Percentiles rank a stretch among this genome's conserved stretches.
phyloP scores from a whole-genome alignment of 2,329 filamentous ascomycete species.

The Arthrobotrys conoides region DNA sequence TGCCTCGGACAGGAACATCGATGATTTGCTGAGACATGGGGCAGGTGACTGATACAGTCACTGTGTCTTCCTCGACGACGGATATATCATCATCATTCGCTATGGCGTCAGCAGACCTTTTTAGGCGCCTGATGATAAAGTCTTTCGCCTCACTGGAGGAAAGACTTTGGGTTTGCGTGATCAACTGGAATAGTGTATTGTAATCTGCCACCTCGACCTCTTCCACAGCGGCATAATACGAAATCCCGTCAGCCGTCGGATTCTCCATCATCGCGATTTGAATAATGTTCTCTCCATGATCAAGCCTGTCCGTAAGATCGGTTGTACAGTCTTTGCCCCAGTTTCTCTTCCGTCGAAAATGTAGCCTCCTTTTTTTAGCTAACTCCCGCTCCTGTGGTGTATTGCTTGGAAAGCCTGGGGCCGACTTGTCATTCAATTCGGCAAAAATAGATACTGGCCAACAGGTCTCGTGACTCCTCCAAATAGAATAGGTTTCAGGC shows the following conservation, averaged over 20 bases:
- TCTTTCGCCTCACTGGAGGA: constrained; percentile 6
- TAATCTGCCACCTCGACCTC: constrained; percentile 64
- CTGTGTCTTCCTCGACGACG: constrained; percentile 66
- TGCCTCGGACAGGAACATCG: constrained; percentile 79
- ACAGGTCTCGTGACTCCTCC: constrained; percentile 67
- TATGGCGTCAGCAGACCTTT: constrained; percentile 64
- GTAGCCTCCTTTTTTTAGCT: constrained; percentile 73
- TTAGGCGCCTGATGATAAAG: constrained; percentile 68
- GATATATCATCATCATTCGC: constrained; percentile 75
- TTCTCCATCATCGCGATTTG: constrained; percentile 70
- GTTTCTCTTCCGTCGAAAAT: constrained; percentile 77
- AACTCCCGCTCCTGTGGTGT: constrained; percentile 73
- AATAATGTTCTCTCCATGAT: constrained; percentile 75
- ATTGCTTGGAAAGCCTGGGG: constrained; percentile 22
- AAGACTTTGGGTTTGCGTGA: constrained; percentile 32
- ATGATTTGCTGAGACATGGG: constrained; percentile 73
- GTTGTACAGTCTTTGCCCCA: constrained; percentile 82
- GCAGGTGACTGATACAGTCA: constrained; percentile 70
- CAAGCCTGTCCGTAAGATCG: constrained; percentile 77
- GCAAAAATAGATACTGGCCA: constrained; percentile 77
- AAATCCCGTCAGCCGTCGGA: constrained; percentile 16
- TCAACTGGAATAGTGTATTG: constrained; percentile 65
- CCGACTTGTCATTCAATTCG: constrained; percentile 77
- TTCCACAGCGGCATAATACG: constrained; percentile 50
- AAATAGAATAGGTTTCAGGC: constrained; percentile 64